Evolutionary conservation across 2,329 filamentous ascomycete species (phyloP).

Genomic region (Xylariaceae sp.): DNA sequence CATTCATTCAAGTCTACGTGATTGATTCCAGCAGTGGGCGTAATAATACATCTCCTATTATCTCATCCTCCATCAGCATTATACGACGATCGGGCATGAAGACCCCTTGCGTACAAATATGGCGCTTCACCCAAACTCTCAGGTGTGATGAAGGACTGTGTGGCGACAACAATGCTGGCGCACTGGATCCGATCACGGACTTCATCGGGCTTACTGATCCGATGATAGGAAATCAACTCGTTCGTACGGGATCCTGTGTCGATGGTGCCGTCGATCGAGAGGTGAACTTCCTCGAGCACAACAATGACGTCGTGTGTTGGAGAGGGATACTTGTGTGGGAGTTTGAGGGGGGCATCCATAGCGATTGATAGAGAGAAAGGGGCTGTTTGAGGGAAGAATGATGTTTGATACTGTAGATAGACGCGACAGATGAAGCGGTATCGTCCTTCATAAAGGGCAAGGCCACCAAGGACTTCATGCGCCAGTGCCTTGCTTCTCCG

Average conservation of each 20-base stretch:
- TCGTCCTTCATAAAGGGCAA: too few species aligned
- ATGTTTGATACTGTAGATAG: too few species aligned
- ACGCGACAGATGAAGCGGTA: too few species aligned
- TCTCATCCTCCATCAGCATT: not conserved
- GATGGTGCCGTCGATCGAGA: slow-evolving; percentile 9
- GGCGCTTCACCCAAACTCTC: slow-evolving; percentile 23
- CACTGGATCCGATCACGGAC: slow-evolving; percentile 20
- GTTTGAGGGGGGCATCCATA: not conserved
- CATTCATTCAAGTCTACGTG: slow-evolving; percentile 24
- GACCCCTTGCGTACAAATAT: slow-evolving; percentile 16
- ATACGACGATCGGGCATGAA: not conserved
- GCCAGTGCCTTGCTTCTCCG: too few species aligned
- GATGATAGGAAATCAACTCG: slow-evolving; percentile 21
- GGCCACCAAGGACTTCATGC: too few species aligned
- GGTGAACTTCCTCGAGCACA: slow-evolving; percentile 19
- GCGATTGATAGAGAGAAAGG: not conserved
- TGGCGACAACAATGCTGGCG: slow-evolving; percentile 21
- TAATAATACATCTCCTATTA: slow-evolving; percentile 22
- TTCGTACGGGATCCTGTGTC: slow-evolving; percentile 17
- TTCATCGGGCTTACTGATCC: slow-evolving; percentile 8
- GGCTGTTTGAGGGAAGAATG: too few species aligned
- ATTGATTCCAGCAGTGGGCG: slow-evolving; percentile 18
- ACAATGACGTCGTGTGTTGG: slow-evolving; percentile 21
- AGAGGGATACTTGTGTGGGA: slow-evolving; percentile 16
- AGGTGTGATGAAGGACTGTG: slow-evolving; percentile 14